Base-by-base conservation (phyloP, 148 eudicot genomes). In the Vaccinium macrocarpon region DNA sequence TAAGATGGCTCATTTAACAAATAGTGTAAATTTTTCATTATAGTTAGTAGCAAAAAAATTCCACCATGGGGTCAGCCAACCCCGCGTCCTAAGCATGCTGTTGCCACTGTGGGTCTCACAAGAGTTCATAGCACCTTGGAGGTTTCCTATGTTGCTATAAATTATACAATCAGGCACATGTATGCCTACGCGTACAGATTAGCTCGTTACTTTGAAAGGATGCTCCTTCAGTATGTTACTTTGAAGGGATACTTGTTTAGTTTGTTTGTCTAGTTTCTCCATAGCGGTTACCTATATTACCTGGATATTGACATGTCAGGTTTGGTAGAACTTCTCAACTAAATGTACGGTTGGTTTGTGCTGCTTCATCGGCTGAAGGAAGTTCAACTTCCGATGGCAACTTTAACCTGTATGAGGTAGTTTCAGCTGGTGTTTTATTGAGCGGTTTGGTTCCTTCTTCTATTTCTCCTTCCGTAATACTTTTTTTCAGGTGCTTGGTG, bases 341-440 rank as follows among this genome's bases (percentile, higher is more conserved):
- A 53, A 83, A 78, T 75, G 85, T 76, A 88, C 86, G 86, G 84
- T 68, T 94, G 73, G 51, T 88, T 48, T 91, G 92, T 88, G 89
- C 91, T 68, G 95, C 99, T 80, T 90, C 93, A 50, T 92, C 95
- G 29, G 95, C 97, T 21, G 95, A 97, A 59, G 98, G 95, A 76
- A 93, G 91, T 87, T 89, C 94, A 16, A 88, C 95, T 86, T 87
- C 93, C 8, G 90, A 90, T 79, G 87, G 85, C 64, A 92, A 93
- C 25, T 79, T 81, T 0, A 93, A 94, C 81, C 99, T 98, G 2
- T 96, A 96, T 80, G 92, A 96, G 92, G 99, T 96, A 87, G 57
- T 38, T 38, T 57, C 35, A 32, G 48, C 49, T 3, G 18, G 4
- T 35, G 53, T 48, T 14, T 0, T 6, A 0, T 79, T 9, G 38